Base-by-base conservation (phyloP, 306 rosid species). In the Quillaja saponaria region DNA sequence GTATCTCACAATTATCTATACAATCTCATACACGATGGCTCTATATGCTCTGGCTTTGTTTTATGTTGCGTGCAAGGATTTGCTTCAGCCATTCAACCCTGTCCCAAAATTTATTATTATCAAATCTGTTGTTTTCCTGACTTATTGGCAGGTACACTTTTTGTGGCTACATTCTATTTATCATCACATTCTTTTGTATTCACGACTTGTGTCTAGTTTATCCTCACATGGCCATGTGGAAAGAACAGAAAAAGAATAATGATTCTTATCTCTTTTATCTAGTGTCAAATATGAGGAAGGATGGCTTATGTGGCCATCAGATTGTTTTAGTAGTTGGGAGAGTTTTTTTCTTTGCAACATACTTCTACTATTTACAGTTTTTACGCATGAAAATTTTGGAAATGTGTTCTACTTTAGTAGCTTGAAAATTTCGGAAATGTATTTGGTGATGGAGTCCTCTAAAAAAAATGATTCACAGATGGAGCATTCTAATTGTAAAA, bases 11-110 rank as follows among this genome's bases (percentile, higher is more conserved):
- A 91, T 91, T 73, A 86, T 88, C 75, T 88, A 91, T 67, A 91
- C 90, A 0, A 28, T 91, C 75, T 91, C 98, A 15, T 91, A 88
- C 78, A 80, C 98, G 5, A 82, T 81, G 92, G 98, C 98, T 48
- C 96, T 91, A 21, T 91, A 86, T 71, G 87, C 86, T 39, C 79
- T 91, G 75, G 92, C 87, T 20, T 69, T 91, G 83, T 91, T 91
- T 77, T 91, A 91, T 55, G 68, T 91, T 78, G 98, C 98, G 50
- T 91, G 98, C 86, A 88, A 79, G 83, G 96, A 86, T 82, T 87
- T 91, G 49, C 98, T 91, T 64, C 98, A 86, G 80, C 98, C 98
- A 50, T 91, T 91, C 75, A 91, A 91, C 74, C 98, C 96, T 40
- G 96, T 91, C 35, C 98, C 98, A 8, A 91, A 91, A 85, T 91